These are phyloP conservation scores for Pseudomassariella vexata DNA, from an alignment of 2,329 filamentous ascomycete genomes.

Conservation along the genomic window DNA sequence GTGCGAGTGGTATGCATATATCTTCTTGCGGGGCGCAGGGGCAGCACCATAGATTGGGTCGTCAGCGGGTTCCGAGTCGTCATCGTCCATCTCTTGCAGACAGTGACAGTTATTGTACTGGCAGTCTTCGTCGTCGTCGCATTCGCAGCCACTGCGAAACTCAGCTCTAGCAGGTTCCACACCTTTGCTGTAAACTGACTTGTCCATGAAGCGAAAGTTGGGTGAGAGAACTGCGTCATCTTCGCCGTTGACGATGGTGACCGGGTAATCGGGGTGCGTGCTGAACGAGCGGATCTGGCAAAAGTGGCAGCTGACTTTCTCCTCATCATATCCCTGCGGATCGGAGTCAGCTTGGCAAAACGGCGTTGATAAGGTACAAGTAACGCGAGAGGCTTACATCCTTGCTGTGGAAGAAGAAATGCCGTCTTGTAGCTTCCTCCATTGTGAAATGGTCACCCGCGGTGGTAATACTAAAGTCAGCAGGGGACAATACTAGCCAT, in stretches of 20 bases:
- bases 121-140: slow-evolving; percentile 55
- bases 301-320: slow-evolving; percentile 48
- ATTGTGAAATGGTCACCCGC: no score
- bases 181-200: slow-evolving; percentile 52
- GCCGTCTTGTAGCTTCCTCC: slow-evolving; percentile 2
- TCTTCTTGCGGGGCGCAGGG: slow-evolving; percentile 28
- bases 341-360: not conserved
- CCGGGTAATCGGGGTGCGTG: slow-evolving; percentile 40
- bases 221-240: slow-evolving; percentile 52
- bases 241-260: slow-evolving; percentile 60
- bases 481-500: no score
- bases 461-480: no score
- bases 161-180: slow-evolving; percentile 54
- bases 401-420: slow-evolving; percentile 4
- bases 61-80: slow-evolving; percentile 48
- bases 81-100: slow-evolving; percentile 44
- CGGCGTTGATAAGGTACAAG: not conserved
- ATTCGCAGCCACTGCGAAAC: slow-evolving; percentile 66
- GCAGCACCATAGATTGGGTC: slow-evolving; percentile 40
- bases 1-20: slow-evolving; percentile 60
- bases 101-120: slow-evolving; percentile 65
- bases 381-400: not conserved
- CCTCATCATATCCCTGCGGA: slow-evolving; percentile 28
- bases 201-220: slow-evolving; percentile 63
- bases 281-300: slow-evolving; percentile 54